Conservation (phyloP, 1,284 basidiomycete species). For the Marasmius oreades region DNA sequence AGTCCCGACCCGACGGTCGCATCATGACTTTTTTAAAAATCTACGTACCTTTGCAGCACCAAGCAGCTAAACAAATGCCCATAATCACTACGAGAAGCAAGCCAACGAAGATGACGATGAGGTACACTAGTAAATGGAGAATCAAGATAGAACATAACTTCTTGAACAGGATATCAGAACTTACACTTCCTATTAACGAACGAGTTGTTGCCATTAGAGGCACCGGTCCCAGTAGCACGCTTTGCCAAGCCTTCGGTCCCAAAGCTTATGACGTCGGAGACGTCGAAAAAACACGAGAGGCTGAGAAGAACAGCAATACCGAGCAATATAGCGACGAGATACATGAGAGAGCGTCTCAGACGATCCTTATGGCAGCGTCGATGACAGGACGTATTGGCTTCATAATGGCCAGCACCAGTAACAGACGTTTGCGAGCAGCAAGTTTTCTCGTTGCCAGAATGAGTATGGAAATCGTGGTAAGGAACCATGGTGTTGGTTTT, state of each 20-base stretch:
- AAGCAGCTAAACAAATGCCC: conserved; percentile 50
- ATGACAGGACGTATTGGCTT: conserved; percentile 18
- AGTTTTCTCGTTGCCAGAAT: conserved; percentile 14
- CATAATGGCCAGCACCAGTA: conserved; percentile 5
- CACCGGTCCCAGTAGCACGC: conserved; percentile 23
- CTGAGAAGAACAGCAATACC: conserved; percentile 27
- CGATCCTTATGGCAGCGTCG: conserved; percentile 34
- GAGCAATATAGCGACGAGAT: conserved; percentile 28
- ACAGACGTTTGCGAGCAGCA: conserved; percentile 10
- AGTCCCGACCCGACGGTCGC: not conserved
- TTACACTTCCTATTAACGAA: conserved; percentile 39
- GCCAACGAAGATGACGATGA: conserved; percentile 57
- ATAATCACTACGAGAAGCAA: conserved; percentile 46
- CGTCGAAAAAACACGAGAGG: conserved; percentile 28
- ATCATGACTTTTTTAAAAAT: not conserved
- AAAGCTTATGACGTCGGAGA: conserved; percentile 18
- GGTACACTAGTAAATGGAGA: conserved; percentile 34
- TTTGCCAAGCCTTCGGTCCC: conserved; percentile 27
- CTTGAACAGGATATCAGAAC: conserved; percentile 10
- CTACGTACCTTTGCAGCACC: conserved; percentile 51
- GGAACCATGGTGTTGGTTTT: conserved; percentile 8
- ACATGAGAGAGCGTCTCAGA: conserved; percentile 31
- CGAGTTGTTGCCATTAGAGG: conserved; percentile 15
- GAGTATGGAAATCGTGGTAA: conserved; percentile 6
- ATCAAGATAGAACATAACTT: not conserved